A percentile compares a stretch with the other conserved stretches of the same genome.
These are phyloP conservation scores for Yamagishiella unicocca DNA, from an alignment of 139 green algal species.

Conservation along the genomic window DNA sequence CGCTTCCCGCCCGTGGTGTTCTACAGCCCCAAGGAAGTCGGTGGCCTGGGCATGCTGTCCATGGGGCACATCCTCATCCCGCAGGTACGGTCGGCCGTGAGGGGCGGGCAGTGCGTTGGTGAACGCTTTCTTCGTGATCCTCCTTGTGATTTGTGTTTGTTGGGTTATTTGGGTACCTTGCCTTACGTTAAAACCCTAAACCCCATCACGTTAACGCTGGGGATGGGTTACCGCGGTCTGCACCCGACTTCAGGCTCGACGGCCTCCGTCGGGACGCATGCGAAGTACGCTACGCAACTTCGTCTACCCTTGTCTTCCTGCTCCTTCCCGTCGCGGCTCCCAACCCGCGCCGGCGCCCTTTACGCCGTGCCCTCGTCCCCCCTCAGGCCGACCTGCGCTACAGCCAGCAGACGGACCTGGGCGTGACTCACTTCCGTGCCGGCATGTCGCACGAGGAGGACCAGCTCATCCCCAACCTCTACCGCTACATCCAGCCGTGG, in stretches of 20 bases:
- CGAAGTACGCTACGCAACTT: no score
- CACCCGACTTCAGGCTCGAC: no score
- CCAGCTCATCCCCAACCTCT: slow-evolving; percentile 99
- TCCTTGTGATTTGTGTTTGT: no score
- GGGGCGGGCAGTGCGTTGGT: not conserved
- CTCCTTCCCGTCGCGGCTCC: no score
- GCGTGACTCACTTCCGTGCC: slow-evolving; percentile 98
- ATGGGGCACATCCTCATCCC: slow-evolving; percentile 99
- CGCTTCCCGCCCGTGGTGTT: slow-evolving; percentile 98
- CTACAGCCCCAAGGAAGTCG: slow-evolving; percentile 99
- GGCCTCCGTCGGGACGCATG: no score
- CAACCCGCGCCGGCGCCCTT: not conserved
- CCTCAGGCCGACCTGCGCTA: slow-evolving; percentile 92
- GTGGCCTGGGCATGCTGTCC: slow-evolving; percentile 98
- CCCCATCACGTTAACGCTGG: no score
- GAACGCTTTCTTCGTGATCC: not conserved
- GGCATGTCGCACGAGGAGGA: slow-evolving; percentile 99
- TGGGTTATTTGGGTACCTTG: no score
- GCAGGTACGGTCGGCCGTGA: slow-evolving; percentile 20
- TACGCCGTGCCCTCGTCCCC: slow-evolving; percentile 42
- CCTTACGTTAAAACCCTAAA: no score
- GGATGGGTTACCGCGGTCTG: no score
- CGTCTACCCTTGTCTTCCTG: no score
- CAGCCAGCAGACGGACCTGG: slow-evolving; percentile 96
- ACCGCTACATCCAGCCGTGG: slow-evolving; percentile 94